Percentiles rank a stretch among this genome's conserved stretches.
phyloP scores from a whole-genome alignment of 1,284 basidiomycete genomes.

The Apiotrichum brassicae region DNA sequence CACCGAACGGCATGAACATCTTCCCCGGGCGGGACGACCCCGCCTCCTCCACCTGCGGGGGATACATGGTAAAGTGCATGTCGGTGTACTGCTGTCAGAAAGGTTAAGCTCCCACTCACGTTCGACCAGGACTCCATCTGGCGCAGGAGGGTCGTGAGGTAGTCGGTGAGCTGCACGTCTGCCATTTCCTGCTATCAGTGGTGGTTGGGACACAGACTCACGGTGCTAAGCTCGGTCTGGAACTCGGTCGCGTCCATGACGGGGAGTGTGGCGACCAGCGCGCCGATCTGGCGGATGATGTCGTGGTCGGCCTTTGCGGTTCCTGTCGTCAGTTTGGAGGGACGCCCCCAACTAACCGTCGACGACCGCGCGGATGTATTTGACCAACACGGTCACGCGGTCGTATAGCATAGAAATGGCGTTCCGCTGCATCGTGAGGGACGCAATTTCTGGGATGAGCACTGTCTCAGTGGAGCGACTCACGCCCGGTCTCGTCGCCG shows the following conservation, averaged over 20 bases:
- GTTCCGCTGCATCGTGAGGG: constrained; percentile 82
- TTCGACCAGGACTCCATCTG: constrained; percentile 81
- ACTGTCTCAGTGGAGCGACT: constrained; percentile 15
- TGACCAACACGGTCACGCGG: constrained; percentile 71
- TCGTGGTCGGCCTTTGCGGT: constrained; percentile 66
- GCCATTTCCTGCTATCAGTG: constrained; percentile 69
- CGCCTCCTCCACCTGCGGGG: constrained; percentile 11
- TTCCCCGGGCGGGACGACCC: not conserved
- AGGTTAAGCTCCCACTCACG: constrained; percentile 51
- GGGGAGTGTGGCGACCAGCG: constrained; percentile 77
- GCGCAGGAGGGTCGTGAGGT: constrained; percentile 80
- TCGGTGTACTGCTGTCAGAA: constrained; percentile 28
- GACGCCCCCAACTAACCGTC: constrained; percentile 53
- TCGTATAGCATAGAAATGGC: constrained; percentile 95
- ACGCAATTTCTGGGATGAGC: constrained; percentile 64
- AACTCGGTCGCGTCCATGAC: constrained; percentile 73
- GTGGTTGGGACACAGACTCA: constrained; percentile 42
- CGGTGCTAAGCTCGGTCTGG: constrained; percentile 76
- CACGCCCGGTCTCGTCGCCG: constrained; percentile 55
- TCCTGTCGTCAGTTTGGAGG: constrained; percentile 47
- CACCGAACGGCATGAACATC: not conserved
- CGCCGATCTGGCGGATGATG: constrained; percentile 73
- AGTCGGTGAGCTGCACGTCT: constrained; percentile 86
- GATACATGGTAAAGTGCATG: constrained; percentile 23
- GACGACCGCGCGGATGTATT: constrained; percentile 71